Evolutionary conservation across 352 stramenopile genomes (phyloP), one percentile per base, ranked within the genome.

Genomic region (Phytopythium vexans): DNA sequence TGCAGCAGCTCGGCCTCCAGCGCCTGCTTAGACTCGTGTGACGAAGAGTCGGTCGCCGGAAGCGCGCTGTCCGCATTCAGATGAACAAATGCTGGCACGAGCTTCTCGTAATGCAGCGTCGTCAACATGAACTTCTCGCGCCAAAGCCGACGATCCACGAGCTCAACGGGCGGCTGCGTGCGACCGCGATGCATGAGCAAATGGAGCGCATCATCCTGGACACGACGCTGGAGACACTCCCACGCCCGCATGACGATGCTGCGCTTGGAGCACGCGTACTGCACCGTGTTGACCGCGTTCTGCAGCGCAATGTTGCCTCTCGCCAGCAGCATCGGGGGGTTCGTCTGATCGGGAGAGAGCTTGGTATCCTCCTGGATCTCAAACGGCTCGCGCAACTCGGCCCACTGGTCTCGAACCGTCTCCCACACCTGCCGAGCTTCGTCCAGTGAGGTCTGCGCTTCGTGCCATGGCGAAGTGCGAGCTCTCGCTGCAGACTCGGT

Each of bases 201-300:
- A 6, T 75, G 72, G 9, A 86, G 55, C 2, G 74, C 66, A 39
- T 86, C 74, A 59, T 86, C 72, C 31, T 86, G 74, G 32, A 86
- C 66, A 27, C 69, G 75, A 41, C 77, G 74, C 46, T 82, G 68
- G 6, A 90, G 39, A 58, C 72, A 84, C 1, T 57, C 54, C 77
- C 74, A 90, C 0, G 72, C 61, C 21, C 79, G 73, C 62, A 84
- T 68, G 0, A 65, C 54, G 6, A 56, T 64, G 16, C 60, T 71
- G n/a, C 79, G 70, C 56, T 85, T 83, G 6, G 79, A 78, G 32
- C 77, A 88, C 38, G 72, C 79, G 38, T 88, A 90, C 46, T 88
- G 79, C 0, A 88, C 79, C 51, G 73, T 88, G 42, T 87, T 78
- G 9, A 90, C 71, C 5, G 79, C 79, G 45, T 88, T 90, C 51